Percentiles rank a stretch among this genome's conserved stretches.
These are phyloP conservation scores for Ustilago curta DNA, from an alignment of 1,284 basidiomycete species.

Conservation along the genomic window DNA sequence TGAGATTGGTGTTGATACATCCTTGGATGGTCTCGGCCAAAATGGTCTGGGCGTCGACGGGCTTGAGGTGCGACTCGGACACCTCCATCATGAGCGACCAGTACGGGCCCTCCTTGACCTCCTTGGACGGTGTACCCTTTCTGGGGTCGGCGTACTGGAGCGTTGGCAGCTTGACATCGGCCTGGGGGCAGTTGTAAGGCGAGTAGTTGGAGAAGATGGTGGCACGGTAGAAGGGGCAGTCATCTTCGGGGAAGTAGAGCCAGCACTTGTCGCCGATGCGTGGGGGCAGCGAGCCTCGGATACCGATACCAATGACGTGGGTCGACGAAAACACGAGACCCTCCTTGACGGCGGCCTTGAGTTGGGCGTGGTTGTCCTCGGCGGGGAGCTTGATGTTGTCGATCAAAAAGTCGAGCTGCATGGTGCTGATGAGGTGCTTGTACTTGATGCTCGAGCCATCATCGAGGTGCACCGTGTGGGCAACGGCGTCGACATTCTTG, in stretches of 20 bases:
- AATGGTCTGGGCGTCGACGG: constrained; percentile 72
- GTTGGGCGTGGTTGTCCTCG: constrained; percentile 69
- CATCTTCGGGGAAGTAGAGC: constrained; percentile 72
- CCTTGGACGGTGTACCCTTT: constrained; percentile 68
- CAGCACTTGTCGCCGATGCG: constrained; percentile 74
- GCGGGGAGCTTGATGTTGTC: constrained; percentile 69
- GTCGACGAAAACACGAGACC: constrained; percentile 72
- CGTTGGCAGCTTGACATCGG: constrained; percentile 70
- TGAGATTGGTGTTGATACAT: constrained; percentile 72
- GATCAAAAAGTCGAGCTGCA: constrained; percentile 71
- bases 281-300: constrained; percentile 72
- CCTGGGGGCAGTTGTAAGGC: constrained; percentile 72
- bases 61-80: constrained; percentile 72
- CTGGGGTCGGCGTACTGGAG: constrained; percentile 72
- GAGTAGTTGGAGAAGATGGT: constrained; percentile 75
- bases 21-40: constrained; percentile 72
- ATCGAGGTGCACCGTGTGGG: constrained; percentile 70
- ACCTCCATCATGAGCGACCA: constrained; percentile 73
- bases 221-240: constrained; percentile 74
- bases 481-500: constrained; percentile 70
- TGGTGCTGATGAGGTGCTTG: constrained; percentile 72
- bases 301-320: constrained; percentile 73
- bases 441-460: constrained; percentile 72
- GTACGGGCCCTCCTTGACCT: constrained; percentile 71
- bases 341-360: constrained; percentile 69